These are phyloP conservation scores for Bolboschoenus planiculmis DNA, from an alignment of 176 grass and related monocot genomes.

Conservation along the genomic window DNA sequence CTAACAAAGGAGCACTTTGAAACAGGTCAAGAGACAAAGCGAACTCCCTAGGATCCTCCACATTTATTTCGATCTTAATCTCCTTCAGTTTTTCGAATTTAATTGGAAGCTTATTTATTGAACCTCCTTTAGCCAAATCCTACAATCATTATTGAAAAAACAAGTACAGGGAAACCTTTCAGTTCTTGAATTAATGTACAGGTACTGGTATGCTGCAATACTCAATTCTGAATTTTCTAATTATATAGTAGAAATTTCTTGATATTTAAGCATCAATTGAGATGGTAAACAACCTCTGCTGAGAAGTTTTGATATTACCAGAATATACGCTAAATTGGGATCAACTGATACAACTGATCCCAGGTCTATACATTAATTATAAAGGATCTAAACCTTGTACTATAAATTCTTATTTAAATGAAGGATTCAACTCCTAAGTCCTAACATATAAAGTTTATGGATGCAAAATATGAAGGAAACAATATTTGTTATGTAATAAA, in stretches of 20 bases:
- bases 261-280: background rate
- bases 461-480: background rate
- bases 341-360: background rate
- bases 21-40: constrained; percentile 20
- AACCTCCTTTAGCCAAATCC: constrained; percentile 18
- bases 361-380: background rate
- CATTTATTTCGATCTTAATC: constrained; percentile 24
- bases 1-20: constrained; percentile 5
- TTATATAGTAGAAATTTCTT: background rate
- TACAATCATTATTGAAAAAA: constrained; percentile 11
- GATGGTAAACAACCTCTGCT: background rate
- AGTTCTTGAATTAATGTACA: background rate
- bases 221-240: constrained; percentile 2
- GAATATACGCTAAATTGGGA: background rate
- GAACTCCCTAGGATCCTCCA: constrained; percentile 20
- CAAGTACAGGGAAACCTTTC: background rate
- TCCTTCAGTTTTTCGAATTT: constrained; percentile 19
- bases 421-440: background rate
- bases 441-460: background rate
- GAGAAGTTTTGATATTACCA: background rate
- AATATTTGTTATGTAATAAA: background rate
- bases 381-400: background rate
- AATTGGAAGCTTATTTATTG: constrained; percentile 14
- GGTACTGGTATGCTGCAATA: background rate
- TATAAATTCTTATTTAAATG: background rate